Evolutionary conservation across 345 rosid species (phyloP), one percentile per base, ranked within the genome.

Genomic region (Diplotaxis tenuifolia): DNA sequence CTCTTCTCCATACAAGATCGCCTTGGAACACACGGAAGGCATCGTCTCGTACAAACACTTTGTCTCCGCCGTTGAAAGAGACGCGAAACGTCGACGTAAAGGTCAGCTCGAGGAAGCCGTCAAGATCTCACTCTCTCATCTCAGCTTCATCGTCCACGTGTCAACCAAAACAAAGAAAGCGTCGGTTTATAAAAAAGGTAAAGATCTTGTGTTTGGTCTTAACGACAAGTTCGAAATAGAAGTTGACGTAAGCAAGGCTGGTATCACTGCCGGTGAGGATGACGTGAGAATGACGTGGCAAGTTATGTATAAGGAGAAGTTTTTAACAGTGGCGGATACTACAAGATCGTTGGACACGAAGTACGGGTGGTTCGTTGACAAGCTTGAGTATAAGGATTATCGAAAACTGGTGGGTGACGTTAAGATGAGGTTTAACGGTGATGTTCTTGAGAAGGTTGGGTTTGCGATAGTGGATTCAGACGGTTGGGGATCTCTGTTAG

Each of bases 51-150:
- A 73, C 72, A 74, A 74, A 55, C 60, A 16, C 11, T 3, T 65
- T 1, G 27, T 66, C 28, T 10, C 60, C 8, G 14, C 29, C 7
- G 66, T 29, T 1, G 77, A 22, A 56, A 10, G 6, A 0, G 59
- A n/a, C n/a, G 72, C 72, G 2, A 74, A 74, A 74, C 72, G 67
- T 1, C 60, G 62, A 50, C 72, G 78, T 12, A 67, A 22, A 2
- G 68, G 36, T 5, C 7, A 56, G 23, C 28, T 5, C 0, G 60
- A 7, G 40, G 21, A 58, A 12, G 54, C n/a, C 59, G 6, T 57
- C 0, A 74, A 59, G 54, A 59, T 67, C 9, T 32, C 72, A 0
- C 67, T 74, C 16, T 67, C 78, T 16, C 62, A 74, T 8, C 72
- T 67, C 31, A 8, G 42, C 7, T 67, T 74, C 62, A 74, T 29